phyloP scores from a whole-genome alignment of 1,139 yeast species.

The Arxiozyma bovina region DNA sequence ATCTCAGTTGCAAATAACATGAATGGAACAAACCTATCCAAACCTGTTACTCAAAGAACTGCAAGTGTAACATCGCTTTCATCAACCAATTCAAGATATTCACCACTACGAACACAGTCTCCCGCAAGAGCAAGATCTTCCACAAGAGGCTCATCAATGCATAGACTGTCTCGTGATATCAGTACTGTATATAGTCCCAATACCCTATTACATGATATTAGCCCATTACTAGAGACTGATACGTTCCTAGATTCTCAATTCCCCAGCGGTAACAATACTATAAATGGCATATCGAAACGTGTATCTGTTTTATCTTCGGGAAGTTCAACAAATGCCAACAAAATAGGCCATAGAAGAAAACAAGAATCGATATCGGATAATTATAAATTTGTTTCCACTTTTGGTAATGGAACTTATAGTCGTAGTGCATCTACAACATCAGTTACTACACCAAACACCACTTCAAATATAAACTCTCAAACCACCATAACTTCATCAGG shows the following conservation, averaged over 20 bases:
- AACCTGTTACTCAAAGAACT: constrained; percentile 14
- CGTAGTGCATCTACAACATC: background rate
- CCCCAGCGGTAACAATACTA: constrained; percentile 1
- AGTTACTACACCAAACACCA: constrained; percentile 2
- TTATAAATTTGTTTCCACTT: constrained; percentile 10
- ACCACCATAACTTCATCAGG: constrained; percentile 8
- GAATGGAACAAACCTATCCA: constrained; percentile 1
- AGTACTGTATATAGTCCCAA: constrained; percentile 9
- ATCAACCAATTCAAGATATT: constrained; percentile 21
- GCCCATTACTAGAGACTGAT: constrained; percentile 10
- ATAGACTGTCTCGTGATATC: constrained; percentile 23
- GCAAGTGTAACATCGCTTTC: constrained; percentile 22
- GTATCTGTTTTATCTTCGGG: constrained; percentile 1
- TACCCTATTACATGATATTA: constrained; percentile 2
- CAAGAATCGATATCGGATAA: constrained; percentile 26
- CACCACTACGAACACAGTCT: constrained; percentile 26
- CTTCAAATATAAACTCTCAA: constrained; percentile 2
- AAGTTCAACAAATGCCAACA: constrained; percentile 2
- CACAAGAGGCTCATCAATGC: constrained; percentile 20
- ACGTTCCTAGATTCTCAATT: constrained; percentile 18
- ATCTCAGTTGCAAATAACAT: constrained; percentile 2
- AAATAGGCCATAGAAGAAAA: constrained; percentile 17
- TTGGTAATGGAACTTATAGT: constrained; percentile 1
- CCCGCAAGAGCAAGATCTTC: constrained; percentile 28
- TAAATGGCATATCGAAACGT: background rate